phyloP scores from a whole-genome alignment of 345 rosid species.

The Camelina sativa region DNA sequence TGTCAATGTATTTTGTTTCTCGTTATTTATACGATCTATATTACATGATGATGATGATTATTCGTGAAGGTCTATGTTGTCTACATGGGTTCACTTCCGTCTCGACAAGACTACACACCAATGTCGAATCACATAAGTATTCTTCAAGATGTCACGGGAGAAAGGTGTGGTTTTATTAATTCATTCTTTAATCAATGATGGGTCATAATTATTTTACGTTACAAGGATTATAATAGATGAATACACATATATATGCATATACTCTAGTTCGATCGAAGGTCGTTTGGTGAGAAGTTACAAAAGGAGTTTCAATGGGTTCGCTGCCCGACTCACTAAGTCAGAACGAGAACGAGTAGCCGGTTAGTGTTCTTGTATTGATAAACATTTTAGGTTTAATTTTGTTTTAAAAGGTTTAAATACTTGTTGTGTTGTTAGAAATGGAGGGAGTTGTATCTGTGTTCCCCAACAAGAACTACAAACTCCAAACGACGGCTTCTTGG shows the following conservation, averaged over 20 bases:
- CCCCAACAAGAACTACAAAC: slow-evolving; percentile 42
- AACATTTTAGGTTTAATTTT: background rate
- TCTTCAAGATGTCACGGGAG: slow-evolving; percentile 41
- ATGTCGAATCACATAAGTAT: slow-evolving; percentile 40
- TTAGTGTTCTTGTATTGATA: slow-evolving; percentile 27
- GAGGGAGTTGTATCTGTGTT: slow-evolving; percentile 56
- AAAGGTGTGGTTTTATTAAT: slow-evolving; percentile 25
- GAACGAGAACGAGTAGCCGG: slow-evolving; percentile 55
- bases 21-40: background rate
- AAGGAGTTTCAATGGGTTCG: slow-evolving; percentile 72
- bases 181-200: background rate
- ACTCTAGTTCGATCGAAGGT: slow-evolving; percentile 39
- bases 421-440: slow-evolving; percentile 38
- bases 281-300: slow-evolving; percentile 49
- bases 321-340: slow-evolving; percentile 49
- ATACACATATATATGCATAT: background rate
- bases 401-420: background rate
- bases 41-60: slow-evolving; percentile 23
- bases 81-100: slow-evolving; percentile 54
- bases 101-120: slow-evolving; percentile 31
- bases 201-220: background rate
- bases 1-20: background rate
- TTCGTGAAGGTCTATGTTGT: slow-evolving; percentile 45
- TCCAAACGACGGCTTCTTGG: slow-evolving; percentile 61
- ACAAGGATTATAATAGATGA: background rate